These are phyloP conservation scores for Verticillium longisporum DNA, from an alignment of 2,329 filamentous ascomycete species.

Conservation along the genomic window DNA sequence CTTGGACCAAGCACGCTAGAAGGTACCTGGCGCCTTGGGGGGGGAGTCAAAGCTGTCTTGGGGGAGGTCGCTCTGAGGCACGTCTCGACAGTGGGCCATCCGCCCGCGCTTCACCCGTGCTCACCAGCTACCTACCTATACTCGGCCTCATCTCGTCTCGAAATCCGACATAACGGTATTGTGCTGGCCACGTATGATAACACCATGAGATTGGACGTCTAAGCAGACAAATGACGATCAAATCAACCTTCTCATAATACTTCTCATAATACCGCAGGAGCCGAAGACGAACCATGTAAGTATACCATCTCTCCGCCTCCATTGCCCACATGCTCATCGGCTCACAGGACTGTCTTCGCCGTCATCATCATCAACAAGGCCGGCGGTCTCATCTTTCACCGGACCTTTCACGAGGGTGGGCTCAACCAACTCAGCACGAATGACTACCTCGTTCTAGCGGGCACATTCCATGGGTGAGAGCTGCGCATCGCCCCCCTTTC, in stretches of 20 bases:
- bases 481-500: conserved; percentile 20
- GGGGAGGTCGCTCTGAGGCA: background rate
- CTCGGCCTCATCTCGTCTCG: background rate
- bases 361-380: conserved; percentile 99
- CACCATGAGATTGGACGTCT: background rate
- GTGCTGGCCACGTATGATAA: background rate
- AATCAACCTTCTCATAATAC: background rate
- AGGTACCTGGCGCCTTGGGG: background rate
- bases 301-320: background rate
- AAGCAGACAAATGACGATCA: background rate
- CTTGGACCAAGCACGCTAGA: background rate
- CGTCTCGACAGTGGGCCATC: background rate
- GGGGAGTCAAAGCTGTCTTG: background rate
- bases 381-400: conserved; percentile 92
- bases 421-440: conserved; percentile 88
- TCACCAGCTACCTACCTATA: background rate
- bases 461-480: conserved; percentile 86
- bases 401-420: conserved; percentile 78
- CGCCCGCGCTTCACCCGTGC: background rate
- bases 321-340: conserved; percentile 1
- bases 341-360: conserved; percentile 78
- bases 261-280: background rate
- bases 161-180: background rate
- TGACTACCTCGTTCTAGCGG: conserved; percentile 92
- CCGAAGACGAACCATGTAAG: background rate